Base-by-base conservation (phyloP, 495 filamentous ascomycete species). In the Lasiosphaeriaceae sp. region DNA sequence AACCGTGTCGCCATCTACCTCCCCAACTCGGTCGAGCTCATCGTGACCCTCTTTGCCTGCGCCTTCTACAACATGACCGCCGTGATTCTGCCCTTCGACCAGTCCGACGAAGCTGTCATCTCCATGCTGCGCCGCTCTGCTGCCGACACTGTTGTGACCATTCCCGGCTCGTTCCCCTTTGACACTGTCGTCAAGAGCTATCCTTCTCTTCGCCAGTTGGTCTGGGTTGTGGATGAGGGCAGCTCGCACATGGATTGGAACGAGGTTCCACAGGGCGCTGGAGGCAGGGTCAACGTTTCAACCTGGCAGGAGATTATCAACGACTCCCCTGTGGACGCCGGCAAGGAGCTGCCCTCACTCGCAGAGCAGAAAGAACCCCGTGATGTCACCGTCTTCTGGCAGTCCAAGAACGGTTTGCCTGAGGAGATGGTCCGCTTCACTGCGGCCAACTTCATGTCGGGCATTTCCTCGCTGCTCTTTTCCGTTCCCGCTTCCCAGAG, bases 141-240 rank as follows among this genome's bases (percentile, higher is more conserved):
- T 24, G 88, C 90, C 12, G 92, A 99, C 64, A 80, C 85, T 14
- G 76, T 97, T 39, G 80, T 99, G 54, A 90, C 90, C 2, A 84
- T 86, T 16, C 93, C 93, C 6, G 94, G 94, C n/a, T 83, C 89
- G 16, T 79, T 97, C 53, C 90, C 96, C 26, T 81, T 97, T 23
- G 83, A 89, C 54, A 72, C 82, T 29, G 79, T 95, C 17, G 79
- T 83, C 14, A 83, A 85, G 61, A 78, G 74, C 54, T 89, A 88
- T 66, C 74, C 83, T 11, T 79, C 83, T 47, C 76, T 97, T 9
- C 85, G 87, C 54, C 84, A 91, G 53, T 81, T 96, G 14, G 80
- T 97, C 55, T 97, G 92, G 90, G 92, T 97, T 3, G 95, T 94
- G 7, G 94, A 97, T 62, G 79, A 88, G 64, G 90, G 90, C 31